Percentiles rank a stretch among this genome's conserved stretches.
Conservation (phyloP, 140 eudicot genomes). For the Ambrosia hybrid region DNA sequence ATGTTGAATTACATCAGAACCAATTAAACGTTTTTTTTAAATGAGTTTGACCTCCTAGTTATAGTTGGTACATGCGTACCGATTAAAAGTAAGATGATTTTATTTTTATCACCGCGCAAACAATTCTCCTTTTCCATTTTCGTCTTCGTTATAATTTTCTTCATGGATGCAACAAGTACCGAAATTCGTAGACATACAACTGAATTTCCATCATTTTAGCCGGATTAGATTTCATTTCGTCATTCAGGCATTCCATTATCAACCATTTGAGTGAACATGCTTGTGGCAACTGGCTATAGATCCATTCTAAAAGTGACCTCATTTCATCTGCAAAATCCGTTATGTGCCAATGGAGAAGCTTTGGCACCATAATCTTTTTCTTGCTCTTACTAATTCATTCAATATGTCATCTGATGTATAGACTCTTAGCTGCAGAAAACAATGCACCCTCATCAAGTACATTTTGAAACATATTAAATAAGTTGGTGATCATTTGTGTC, state of each 20-base stretch:
- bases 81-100: too few relatives aligned
- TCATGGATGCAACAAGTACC: slow-evolving; percentile 63
- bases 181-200: slow-evolving; percentile 72
- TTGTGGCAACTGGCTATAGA: slow-evolving; percentile 79
- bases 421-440: slow-evolving; percentile 56
- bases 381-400: slow-evolving; percentile 80
- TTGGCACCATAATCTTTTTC: slow-evolving; percentile 79
- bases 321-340: slow-evolving; percentile 93
- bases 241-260: slow-evolving; percentile 75
- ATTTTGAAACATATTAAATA: not conserved
- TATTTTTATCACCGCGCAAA: too few relatives aligned
- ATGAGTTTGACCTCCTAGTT: too few relatives aligned
- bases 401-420: slow-evolving; percentile 71
- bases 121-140: too few relatives aligned
- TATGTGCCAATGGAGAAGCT: slow-evolving; percentile 92
- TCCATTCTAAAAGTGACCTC: slow-evolving; percentile 93
- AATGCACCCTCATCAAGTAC: not conserved
- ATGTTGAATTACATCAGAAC: too few relatives aligned
- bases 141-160: not conserved
- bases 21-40: too few relatives aligned
- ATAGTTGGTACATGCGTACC: too few relatives aligned
- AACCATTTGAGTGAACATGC: slow-evolving; percentile 54
- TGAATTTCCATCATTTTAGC: slow-evolving; percentile 62
- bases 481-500: not conserved
- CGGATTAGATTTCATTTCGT: slow-evolving; percentile 49